Percentiles rank a stretch among this genome's conserved stretches.
phyloP scores from a whole-genome alignment of 129 eudicot genomes.

The Centrapalus pauciflorus region DNA sequence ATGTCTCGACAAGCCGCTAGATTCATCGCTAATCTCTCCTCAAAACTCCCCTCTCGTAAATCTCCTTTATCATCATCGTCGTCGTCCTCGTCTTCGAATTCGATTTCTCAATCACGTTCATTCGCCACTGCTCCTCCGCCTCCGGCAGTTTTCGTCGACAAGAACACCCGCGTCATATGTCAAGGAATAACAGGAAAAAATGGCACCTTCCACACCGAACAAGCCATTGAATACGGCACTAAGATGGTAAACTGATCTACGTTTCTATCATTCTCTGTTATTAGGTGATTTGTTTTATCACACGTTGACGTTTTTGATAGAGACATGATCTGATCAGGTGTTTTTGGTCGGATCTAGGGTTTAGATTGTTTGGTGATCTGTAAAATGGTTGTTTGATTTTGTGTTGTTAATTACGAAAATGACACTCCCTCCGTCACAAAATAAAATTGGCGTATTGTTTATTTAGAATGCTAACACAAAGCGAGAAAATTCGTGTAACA shows the following conservation, averaged over 20 bases:
- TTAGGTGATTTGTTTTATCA: neutral
- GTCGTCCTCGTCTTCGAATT: conserved; percentile 8
- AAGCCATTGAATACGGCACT: conserved; percentile 97
- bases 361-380: conserved; percentile 21
- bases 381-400: conserved; percentile 5
- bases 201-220: conserved; percentile 96
- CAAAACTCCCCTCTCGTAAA: conserved; percentile 39
- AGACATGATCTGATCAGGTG: conserved; percentile 5
- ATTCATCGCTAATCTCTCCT: conserved; percentile 50
- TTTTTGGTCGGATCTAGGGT: conserved; percentile 26
- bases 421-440: neutral
- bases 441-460: neutral
- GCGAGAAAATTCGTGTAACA: neutral
- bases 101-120: conserved; percentile 36
- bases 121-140: conserved; percentile 88
- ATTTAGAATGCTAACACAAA: neutral
- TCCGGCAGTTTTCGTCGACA: conserved; percentile 90
- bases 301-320: conserved; percentile 4
- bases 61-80: conserved; percentile 32
- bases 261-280: neutral
- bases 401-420: neutral
- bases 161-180: conserved; percentile 93
- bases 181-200: conserved; percentile 95
- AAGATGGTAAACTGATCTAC: conserved; percentile 54
- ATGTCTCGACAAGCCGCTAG: conserved; percentile 81